Percentiles rank a stretch among this genome's conserved stretches.
These are phyloP conservation scores for Fagopyrum esculentum DNA, from an alignment of 148 eudicot species.

Conservation along the genomic window DNA sequence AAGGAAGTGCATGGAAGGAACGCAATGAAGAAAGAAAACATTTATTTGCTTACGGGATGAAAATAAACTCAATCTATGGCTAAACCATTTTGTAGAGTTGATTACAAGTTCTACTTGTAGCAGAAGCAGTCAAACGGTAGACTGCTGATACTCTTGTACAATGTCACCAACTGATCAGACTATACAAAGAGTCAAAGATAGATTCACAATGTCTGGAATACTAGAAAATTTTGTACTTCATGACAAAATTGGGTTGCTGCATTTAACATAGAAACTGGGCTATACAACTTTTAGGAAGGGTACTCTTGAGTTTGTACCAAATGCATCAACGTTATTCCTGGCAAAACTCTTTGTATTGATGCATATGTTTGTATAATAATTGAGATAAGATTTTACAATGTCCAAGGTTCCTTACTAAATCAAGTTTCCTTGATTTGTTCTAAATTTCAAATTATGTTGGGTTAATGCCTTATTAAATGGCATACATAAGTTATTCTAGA, in stretches of 20 bases:
- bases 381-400: not conserved
- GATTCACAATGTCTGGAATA: not conserved
- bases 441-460: not conserved
- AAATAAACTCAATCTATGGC: not conserved
- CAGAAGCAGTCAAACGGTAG: not conserved
- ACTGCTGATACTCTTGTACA: not conserved
- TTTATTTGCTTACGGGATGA: not conserved
- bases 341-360: not conserved
- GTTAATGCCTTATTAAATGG: not conserved
- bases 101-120: not conserved
- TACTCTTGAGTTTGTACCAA: not conserved
- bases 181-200: not conserved
- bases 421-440: not conserved
- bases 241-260: not conserved
- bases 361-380: not conserved
- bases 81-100: not conserved
- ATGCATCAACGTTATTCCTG: too few species aligned
- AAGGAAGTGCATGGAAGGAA: not conserved
- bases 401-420: not conserved
- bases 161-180: not conserved
- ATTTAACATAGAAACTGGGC: not conserved
- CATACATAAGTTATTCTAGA: not conserved
- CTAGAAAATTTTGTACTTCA: not conserved
- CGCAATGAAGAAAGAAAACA: not conserved
- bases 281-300: not conserved